Conservation (phyloP, 805 yeast genomes). For the Komagataella phaffii region DNA sequence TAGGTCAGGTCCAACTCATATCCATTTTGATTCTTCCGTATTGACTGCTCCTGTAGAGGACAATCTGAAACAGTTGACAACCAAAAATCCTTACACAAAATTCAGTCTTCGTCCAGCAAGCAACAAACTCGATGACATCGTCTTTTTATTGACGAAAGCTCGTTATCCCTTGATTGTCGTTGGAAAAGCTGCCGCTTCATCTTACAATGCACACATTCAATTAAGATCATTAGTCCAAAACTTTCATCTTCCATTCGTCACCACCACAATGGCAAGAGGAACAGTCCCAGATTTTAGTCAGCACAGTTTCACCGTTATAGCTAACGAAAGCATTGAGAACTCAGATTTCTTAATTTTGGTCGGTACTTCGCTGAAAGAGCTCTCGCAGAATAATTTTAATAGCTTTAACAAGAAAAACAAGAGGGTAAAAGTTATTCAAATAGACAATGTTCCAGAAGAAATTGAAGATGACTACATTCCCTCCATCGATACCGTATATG, state of each 20-base stretch:
- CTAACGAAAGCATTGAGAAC: conserved; percentile 40
- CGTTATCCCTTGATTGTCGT: conserved; percentile 39
- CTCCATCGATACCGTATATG: conserved; percentile 4
- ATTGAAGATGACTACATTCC: conserved; percentile 25
- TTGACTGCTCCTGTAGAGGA: conserved; percentile 21
- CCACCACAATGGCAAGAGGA: conserved; percentile 77
- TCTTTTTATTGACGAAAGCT: conserved; percentile 18
- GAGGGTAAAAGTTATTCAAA: conserved; percentile 38
- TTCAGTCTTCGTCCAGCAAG: conserved; percentile 23
- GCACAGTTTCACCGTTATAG: conserved; percentile 45
- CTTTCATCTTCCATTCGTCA: conserved; percentile 41
- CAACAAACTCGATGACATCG: conserved; percentile 20
- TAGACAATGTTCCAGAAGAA: conserved; percentile 40
- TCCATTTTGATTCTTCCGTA: conserved; percentile 53
- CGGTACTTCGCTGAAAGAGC: conserved; percentile 68
- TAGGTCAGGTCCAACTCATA: conserved; percentile 45
- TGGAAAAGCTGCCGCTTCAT: conserved; percentile 54
- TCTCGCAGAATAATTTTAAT: conserved; percentile 41
- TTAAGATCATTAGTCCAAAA: conserved; percentile 26
- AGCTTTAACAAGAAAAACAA: conserved; percentile 26
- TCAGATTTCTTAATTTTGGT: conserved; percentile 48
- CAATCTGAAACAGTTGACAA: conserved; percentile 6
- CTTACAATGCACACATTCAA: conserved; percentile 21
- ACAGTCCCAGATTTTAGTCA: conserved; percentile 35
- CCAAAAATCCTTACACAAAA: conserved; percentile 1